phyloP scores from a whole-genome alignment of 495 filamentous ascomycete genomes.

The Aspergillus biplanus region DNA sequence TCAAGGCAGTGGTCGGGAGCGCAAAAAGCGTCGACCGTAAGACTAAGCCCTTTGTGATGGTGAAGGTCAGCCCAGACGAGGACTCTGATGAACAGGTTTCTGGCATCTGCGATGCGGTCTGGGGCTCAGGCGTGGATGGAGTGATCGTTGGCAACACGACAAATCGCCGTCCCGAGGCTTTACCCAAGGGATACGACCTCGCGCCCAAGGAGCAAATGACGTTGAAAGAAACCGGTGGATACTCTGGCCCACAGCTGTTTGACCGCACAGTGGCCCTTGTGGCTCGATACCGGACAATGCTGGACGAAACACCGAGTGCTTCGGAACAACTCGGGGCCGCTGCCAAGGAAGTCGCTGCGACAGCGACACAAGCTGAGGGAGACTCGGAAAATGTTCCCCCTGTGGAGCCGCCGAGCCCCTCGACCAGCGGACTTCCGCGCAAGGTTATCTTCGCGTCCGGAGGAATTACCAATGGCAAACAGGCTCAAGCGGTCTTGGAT shows the following conservation, averaged over 20 bases:
- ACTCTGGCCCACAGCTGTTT: slow-evolving; percentile 88
- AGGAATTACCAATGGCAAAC: slow-evolving; percentile 82
- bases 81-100: slow-evolving; percentile 78
- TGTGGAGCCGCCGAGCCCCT: slow-evolving; percentile 15
- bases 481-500: slow-evolving; percentile 77
- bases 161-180: slow-evolving; percentile 71
- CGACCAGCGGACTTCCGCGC: slow-evolving; percentile 38
- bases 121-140: slow-evolving; percentile 83
- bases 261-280: slow-evolving; percentile 75
- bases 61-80: slow-evolving; percentile 96
- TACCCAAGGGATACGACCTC: slow-evolving; percentile 65
- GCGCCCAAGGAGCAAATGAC: slow-evolving; percentile 66
- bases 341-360: slow-evolving; percentile 8
- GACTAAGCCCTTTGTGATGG: slow-evolving; percentile 84
- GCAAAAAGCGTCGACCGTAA: slow-evolving; percentile 67
- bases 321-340: slow-evolving; percentile 22
- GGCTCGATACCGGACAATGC: slow-evolving; percentile 70
- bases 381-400: slow-evolving; percentile 24
- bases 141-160: slow-evolving; percentile 99
- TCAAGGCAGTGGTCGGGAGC: slow-evolving; percentile 80
- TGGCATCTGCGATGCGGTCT: slow-evolving; percentile 86
- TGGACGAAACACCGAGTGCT: slow-evolving; percentile 56
- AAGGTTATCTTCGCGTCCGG: slow-evolving; percentile 93
- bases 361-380: slow-evolving; percentile 20
- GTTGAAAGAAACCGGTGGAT: slow-evolving; percentile 80